These are phyloP conservation scores for Clonostachys rhizophaga DNA, from an alignment of 2,329 filamentous ascomycete genomes.

Conservation along the genomic window DNA sequence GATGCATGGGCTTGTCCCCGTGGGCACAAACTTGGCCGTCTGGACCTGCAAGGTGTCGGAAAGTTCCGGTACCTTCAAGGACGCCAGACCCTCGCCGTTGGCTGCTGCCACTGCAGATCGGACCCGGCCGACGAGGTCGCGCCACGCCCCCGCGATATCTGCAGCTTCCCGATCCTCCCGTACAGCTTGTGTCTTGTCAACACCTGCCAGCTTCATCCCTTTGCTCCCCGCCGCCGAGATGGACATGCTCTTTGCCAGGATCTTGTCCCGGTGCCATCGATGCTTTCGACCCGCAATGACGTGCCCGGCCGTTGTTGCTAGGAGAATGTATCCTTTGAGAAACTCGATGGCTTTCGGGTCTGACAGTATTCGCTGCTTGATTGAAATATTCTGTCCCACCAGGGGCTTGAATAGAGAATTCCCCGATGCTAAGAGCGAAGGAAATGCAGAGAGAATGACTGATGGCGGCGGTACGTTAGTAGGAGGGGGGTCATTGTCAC, in stretches of 20 bases:
- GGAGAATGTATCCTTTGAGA: conserved; percentile 56
- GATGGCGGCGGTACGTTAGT: conserved; percentile 88
- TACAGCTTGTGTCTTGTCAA: conserved; percentile 77
- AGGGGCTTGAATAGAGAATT: conserved; percentile 64
- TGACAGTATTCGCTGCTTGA: conserved; percentile 59
- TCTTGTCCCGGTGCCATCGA: conserved; percentile 86
- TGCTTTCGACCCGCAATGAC: conserved; percentile 80
- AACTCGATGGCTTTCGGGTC: conserved; percentile 59
- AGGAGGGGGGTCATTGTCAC: conserved; percentile 52
- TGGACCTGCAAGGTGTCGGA: conserved; percentile 64
- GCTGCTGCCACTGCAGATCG: conserved; percentile 67
- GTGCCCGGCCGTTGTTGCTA: conserved; percentile 67
- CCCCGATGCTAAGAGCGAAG: conserved; percentile 63
- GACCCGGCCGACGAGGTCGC: conserved; percentile 68
- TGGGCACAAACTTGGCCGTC: conserved; percentile 67
- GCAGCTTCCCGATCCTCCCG: conserved; percentile 82
- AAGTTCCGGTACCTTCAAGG: conserved; percentile 64
- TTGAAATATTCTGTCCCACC: conserved; percentile 48
- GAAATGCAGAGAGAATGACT: conserved; percentile 73
- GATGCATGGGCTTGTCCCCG: conserved; percentile 71
- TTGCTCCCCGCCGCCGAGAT: conserved; percentile 74
- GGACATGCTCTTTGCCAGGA: conserved; percentile 81
- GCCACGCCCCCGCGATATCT: conserved; percentile 74
- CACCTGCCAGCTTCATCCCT: conserved; percentile 85
- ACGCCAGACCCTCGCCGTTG: conserved; percentile 50